Conservation (phyloP, 2,329 filamentous ascomycete genomes). For the Coniosporium uncinatum region DNA sequence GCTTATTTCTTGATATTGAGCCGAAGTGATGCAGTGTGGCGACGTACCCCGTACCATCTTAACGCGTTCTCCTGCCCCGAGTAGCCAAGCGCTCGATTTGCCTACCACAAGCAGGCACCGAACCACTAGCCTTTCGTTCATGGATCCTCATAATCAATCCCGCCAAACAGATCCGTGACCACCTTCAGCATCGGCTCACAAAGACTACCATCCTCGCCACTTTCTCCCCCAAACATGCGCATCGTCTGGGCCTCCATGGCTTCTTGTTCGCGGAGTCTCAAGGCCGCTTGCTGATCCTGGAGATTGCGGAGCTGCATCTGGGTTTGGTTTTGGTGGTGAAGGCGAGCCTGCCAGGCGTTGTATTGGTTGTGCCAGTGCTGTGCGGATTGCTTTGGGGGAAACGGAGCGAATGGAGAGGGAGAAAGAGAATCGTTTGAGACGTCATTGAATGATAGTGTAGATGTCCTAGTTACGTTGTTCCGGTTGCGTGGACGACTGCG, state of each 20-base stretch:
- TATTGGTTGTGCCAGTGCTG: constrained; percentile 27
- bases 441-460: constrained; percentile 13
- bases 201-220: constrained; percentile 32
- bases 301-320: constrained; percentile 11
- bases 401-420: constrained; percentile 10
- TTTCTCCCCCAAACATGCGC: constrained; percentile 35
- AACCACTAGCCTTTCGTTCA: constrained; percentile 14
- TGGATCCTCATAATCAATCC: constrained; percentile 35
- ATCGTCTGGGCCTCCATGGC: constrained; percentile 20
- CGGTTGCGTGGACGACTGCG: constrained; percentile 33
- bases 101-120: too few species aligned
- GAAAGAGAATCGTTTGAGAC: constrained; percentile 5
- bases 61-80: too few species aligned
- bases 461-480: constrained; percentile 19
- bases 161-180: constrained; percentile 36
- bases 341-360: constrained; percentile 25
- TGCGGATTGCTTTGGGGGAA: background rate
- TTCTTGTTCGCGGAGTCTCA: background rate
- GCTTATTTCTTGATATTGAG: too few species aligned
- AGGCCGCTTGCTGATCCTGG: constrained; percentile 1
- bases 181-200: constrained; percentile 39
- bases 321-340: constrained; percentile 7
- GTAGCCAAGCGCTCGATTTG: too few species aligned
- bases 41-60: too few species aligned
- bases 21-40: too few species aligned